phyloP scores from a whole-genome alignment of 306 rosid genomes.

The Macrotyloma uniflorum region DNA sequence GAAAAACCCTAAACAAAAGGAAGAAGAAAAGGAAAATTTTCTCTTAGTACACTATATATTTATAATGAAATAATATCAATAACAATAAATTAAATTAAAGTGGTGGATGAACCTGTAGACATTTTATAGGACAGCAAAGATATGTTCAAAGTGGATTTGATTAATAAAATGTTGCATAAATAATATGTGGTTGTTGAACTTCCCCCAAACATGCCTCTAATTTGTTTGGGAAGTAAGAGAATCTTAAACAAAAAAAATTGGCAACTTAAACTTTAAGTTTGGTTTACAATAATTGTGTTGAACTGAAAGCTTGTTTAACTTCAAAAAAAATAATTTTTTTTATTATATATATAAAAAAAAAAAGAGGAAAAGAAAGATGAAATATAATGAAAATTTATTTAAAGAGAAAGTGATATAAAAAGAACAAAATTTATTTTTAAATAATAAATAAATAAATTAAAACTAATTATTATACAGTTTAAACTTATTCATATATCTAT shows the following conservation, averaged over 20 bases:
- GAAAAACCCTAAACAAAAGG: too few relatives aligned
- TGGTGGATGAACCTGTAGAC: slow-evolving; percentile 26
- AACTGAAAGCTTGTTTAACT: background rate
- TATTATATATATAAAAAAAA: too few relatives aligned
- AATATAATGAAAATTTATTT: too few relatives aligned
- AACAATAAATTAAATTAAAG: background rate
- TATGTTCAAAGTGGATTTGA: slow-evolving; percentile 7
- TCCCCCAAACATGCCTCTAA: background rate
- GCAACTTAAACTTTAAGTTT: background rate
- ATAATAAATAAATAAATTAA: too few relatives aligned
- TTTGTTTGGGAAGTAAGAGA: background rate
- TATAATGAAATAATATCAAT: background rate
- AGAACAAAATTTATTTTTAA: too few relatives aligned
- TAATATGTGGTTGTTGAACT: slow-evolving; percentile 44
- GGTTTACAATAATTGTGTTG: background rate
- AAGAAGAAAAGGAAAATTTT: too few relatives aligned
- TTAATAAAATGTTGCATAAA: background rate
- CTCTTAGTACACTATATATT: too few relatives aligned
- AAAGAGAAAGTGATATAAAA: too few relatives aligned
- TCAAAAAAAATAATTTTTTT: too few relatives aligned
- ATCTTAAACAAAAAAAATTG: background rate
- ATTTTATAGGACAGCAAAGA: slow-evolving; percentile 41
- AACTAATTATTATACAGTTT: too few relatives aligned
- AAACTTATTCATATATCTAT: too few relatives aligned
- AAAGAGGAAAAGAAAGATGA: too few relatives aligned